phyloP scores from a whole-genome alignment of 78 protist species.

The Speleostelium caveatum region DNA sequence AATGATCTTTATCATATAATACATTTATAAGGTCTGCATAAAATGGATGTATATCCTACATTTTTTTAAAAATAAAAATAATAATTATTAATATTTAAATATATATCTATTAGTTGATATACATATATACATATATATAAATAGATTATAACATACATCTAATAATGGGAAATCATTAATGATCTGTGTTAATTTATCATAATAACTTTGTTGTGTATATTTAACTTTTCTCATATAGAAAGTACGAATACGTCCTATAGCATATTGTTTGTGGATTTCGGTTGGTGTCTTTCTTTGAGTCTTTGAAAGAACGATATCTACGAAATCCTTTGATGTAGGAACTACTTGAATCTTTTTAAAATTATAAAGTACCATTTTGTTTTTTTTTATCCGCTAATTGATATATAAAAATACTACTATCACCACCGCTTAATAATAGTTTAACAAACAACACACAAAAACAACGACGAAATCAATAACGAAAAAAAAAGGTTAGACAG shows the following conservation, averaged over 20 bases:
- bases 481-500: too few species aligned
- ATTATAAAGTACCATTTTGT: conserved; percentile 90
- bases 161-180: conserved; percentile 98
- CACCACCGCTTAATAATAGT: too few species aligned
- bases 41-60: conserved; percentile 99
- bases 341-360: conserved; percentile 96
- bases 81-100: background rate
- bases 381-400: too few species aligned
- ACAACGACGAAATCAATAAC: too few species aligned
- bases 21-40: conserved; percentile 99
- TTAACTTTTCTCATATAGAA: conserved; percentile 99
- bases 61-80: background rate
- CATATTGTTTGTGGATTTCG: conserved; percentile 95
- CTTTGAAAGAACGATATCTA: conserved; percentile 96
- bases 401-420: background rate
- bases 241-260: conserved; percentile 93
- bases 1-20: conserved; percentile 99
- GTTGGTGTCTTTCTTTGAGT: conserved; percentile 99
- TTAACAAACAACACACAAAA: too few species aligned
- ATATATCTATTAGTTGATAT: background rate
- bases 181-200: conserved; percentile 94
- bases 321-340: conserved; percentile 96
- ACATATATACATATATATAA: too few species aligned
- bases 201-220: conserved; percentile 93
- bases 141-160: conserved; percentile 85